Percentiles rank a stretch among this genome's conserved stretches.
These are phyloP conservation scores for Chaetomium tenue DNA, from an alignment of 495 filamentous ascomycete species.

Conservation along the genomic window DNA sequence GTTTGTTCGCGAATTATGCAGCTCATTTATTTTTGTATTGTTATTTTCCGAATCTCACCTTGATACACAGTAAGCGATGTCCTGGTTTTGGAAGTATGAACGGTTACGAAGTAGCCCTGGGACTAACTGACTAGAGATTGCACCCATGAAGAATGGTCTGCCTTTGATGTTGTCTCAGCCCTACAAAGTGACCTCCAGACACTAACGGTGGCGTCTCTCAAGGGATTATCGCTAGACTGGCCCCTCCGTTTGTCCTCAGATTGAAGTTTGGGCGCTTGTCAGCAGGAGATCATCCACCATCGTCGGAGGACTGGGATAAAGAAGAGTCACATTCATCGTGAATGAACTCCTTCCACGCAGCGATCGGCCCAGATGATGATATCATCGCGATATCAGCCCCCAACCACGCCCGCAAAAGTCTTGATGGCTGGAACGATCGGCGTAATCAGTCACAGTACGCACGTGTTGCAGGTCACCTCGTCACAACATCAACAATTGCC, in stretches of 20 bases:
- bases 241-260: too few species aligned
- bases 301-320: too few species aligned
- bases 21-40: background rate
- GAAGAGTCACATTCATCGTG: too few species aligned
- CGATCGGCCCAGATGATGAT: background rate
- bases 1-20: background rate
- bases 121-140: too few species aligned
- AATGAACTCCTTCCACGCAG: background rate
- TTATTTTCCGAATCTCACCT: too few species aligned
- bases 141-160: background rate
- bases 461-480: constrained; percentile 3
- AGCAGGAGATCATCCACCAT: too few species aligned
- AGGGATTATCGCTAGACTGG: background rate
- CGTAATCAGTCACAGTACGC: background rate
- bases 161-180: constrained; percentile 2
- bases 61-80: background rate
- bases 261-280: too few species aligned
- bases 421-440: constrained; percentile 1
- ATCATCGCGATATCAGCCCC: constrained; percentile 1
- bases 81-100: background rate
- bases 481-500: background rate
- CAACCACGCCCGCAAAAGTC: background rate
- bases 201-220: background rate
- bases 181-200: background rate
- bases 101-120: too few species aligned